Conservation (phyloP, 1,284 basidiomycete genomes). For the Cutaneotrichosporon cavernicola region DNA sequence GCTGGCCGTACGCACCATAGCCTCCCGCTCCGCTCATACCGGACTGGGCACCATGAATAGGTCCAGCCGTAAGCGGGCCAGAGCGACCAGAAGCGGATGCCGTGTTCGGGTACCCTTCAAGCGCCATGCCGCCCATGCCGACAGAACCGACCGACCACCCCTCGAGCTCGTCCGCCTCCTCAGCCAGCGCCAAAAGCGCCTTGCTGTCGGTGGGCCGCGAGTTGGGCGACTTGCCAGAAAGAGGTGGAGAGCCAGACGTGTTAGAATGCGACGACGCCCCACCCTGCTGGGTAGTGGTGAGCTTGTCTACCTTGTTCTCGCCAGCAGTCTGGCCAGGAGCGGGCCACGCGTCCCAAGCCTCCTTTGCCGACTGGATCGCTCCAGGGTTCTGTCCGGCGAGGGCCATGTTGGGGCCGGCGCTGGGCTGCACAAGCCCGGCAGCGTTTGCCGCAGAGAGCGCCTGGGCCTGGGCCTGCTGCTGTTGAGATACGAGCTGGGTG, state of each 20-base stretch:
- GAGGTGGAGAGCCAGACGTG: conserved; percentile 37
- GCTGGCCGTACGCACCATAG: conserved; percentile 20
- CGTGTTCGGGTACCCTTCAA: conserved; percentile 17
- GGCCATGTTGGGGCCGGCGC: conserved; percentile 1
- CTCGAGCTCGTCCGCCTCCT: conserved; percentile 52
- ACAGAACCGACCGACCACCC: conserved; percentile 46
- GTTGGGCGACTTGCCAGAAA: conserved; percentile 39
- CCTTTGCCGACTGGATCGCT: conserved; percentile 29
- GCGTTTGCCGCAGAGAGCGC: conserved; percentile 12
- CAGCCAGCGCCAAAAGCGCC: conserved; percentile 50
- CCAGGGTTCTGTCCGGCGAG: conserved; percentile 23
- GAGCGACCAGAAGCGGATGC: conserved; percentile 15
- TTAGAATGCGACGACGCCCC: conserved; percentile 27
- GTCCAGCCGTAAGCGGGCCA: conserved; percentile 13
- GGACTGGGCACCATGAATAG: conserved; percentile 16
- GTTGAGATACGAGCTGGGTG: conserved; percentile 27
- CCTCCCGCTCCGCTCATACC: not conserved
- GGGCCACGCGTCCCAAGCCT: conserved; percentile 42
- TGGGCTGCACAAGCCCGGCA: conserved; percentile 12
- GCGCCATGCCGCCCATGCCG: conserved; percentile 33
- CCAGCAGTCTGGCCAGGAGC: conserved; percentile 20
- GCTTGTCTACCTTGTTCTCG: conserved; percentile 21
- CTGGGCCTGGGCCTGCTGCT: conserved; percentile 21
- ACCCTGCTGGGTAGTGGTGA: conserved; percentile 12
- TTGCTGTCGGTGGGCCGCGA: conserved; percentile 46